phyloP scores from a whole-genome alignment of 1,139 yeast genomes.

The Sugiyamaella pinicola region DNA sequence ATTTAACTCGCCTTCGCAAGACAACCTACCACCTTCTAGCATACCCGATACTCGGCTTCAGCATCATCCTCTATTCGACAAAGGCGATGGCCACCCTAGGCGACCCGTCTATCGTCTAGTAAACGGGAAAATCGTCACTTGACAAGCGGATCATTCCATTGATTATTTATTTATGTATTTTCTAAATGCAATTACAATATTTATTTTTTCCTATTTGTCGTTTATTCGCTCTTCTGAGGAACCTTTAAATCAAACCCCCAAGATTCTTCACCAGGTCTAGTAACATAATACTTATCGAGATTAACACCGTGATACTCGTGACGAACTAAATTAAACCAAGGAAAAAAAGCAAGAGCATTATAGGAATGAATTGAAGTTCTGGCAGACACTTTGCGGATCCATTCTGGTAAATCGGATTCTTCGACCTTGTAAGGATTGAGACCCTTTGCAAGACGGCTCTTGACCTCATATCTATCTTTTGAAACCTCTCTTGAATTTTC shows the following conservation, averaged over 20 bases:
- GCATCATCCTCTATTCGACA: constrained; percentile 11
- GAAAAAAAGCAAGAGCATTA: constrained; percentile 61
- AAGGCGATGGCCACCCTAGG: constrained; percentile 17
- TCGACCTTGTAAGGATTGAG: constrained; percentile 62
- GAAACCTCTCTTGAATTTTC: constrained; percentile 74
- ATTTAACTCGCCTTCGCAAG: too few species aligned
- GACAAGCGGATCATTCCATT: neutral
- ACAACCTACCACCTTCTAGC: neutral
- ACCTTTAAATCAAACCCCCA: constrained; percentile 44
- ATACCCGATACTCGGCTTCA: too few species aligned
- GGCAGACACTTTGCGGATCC: constrained; percentile 75
- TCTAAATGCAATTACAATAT: constrained; percentile 17
- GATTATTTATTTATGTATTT: constrained; percentile 10
- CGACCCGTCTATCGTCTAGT: constrained; percentile 8
- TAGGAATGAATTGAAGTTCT: constrained; percentile 79
- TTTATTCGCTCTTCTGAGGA: constrained; percentile 10
- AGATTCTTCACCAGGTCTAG: constrained; percentile 51
- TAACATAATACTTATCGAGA: constrained; percentile 67
- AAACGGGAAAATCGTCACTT: constrained; percentile 5
- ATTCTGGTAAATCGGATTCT: constrained; percentile 60
- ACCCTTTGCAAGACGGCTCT: constrained; percentile 65
- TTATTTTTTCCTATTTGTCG: neutral
- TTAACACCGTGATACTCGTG: constrained; percentile 87
- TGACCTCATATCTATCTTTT: constrained; percentile 74
- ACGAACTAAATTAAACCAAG: constrained; percentile 80